These are phyloP conservation scores for Pseudonectria buxi DNA, from an alignment of 2,329 filamentous ascomycete species.

Conservation along the genomic window DNA sequence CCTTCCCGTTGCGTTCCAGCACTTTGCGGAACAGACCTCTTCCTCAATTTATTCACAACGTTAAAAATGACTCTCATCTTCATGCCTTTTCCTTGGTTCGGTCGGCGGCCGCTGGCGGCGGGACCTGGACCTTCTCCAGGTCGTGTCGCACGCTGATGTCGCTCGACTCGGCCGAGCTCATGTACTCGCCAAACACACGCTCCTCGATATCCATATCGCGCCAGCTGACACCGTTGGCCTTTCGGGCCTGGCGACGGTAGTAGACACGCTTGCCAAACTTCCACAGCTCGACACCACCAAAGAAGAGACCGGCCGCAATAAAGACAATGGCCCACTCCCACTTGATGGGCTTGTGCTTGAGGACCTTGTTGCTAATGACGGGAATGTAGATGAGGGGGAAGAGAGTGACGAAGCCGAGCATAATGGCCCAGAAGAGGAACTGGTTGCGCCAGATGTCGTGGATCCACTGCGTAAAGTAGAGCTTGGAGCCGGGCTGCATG, in stretches of 20 bases:
- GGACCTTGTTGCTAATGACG: conserved; percentile 50
- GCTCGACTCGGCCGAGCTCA: conserved; percentile 21
- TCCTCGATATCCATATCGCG: conserved; percentile 34
- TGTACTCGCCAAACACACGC: conserved; percentile 33
- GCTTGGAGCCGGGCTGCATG: conserved; percentile 58
- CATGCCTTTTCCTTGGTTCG: conserved; percentile 14
- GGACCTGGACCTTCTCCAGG: conserved; percentile 16
- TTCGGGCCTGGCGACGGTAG: conserved; percentile 23
- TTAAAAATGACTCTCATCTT: conserved; percentile 6
- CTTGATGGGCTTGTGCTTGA: conserved; percentile 53
- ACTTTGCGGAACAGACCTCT: too few species aligned
- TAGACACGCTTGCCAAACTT: conserved; percentile 50
- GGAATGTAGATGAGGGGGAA: conserved; percentile 53
- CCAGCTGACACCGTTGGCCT: conserved; percentile 22
- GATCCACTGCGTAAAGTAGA: conserved; percentile 60
- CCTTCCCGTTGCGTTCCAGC: too few species aligned
- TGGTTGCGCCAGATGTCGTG: conserved; percentile 64
- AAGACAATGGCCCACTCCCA: conserved; percentile 61
- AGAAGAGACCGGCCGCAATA: conserved; percentile 46
- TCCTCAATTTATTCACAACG: too few species aligned
- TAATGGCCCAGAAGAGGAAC: conserved; percentile 62
- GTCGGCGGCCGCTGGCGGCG: conserved; percentile 3
- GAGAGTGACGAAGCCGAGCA: conserved; percentile 40
- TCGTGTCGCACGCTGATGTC: conserved; percentile 22
- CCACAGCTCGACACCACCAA: conserved; percentile 51